These are phyloP conservation scores for Sordariomycetes sp. DNA, from an alignment of 2,329 filamentous ascomycete species.

Conservation along the genomic window DNA sequence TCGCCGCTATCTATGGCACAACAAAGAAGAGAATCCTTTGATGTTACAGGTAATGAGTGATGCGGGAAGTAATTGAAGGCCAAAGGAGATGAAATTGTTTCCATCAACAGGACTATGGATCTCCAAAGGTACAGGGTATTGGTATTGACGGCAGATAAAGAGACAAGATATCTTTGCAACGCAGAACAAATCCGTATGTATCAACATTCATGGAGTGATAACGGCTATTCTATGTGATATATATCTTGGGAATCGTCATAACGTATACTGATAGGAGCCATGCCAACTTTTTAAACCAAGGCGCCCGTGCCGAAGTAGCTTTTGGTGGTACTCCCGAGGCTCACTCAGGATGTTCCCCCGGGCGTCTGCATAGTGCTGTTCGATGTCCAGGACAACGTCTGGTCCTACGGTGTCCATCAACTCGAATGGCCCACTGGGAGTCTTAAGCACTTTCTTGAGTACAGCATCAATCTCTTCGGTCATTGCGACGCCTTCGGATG, in stretches of 20 bases:
- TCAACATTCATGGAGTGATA: too few species aligned
- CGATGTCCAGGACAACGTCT: conserved; percentile 17
- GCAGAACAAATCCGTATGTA: too few species aligned
- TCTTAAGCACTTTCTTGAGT: conserved; percentile 16
- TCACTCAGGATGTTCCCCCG: conserved; percentile 11
- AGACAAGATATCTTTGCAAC: too few species aligned
- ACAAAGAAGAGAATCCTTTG: too few species aligned
- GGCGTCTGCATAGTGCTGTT: conserved; percentile 16
- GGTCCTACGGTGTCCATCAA: conserved; percentile 17
- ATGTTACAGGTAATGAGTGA: too few species aligned
- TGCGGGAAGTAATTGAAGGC: too few species aligned
- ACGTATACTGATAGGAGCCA: conserved; percentile 14
- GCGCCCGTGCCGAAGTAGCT: conserved; percentile 11
- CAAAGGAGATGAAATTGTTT: too few species aligned
- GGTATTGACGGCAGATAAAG: too few species aligned
- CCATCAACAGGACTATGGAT: too few species aligned
- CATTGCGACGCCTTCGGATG: conserved; percentile 15
- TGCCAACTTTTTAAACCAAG: conserved; percentile 15
- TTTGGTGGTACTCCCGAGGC: conserved; percentile 13
- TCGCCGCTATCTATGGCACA: too few species aligned
- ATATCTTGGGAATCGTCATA: background rate
- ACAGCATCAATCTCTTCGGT: conserved; percentile 17
- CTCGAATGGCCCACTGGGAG: conserved; percentile 16
- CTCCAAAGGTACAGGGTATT: too few species aligned
- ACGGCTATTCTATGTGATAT: too few species aligned